Evolutionary conservation across 2,329 filamentous ascomycete species (phyloP).

Genomic region (Drechslerella stenobrocha): DNA sequence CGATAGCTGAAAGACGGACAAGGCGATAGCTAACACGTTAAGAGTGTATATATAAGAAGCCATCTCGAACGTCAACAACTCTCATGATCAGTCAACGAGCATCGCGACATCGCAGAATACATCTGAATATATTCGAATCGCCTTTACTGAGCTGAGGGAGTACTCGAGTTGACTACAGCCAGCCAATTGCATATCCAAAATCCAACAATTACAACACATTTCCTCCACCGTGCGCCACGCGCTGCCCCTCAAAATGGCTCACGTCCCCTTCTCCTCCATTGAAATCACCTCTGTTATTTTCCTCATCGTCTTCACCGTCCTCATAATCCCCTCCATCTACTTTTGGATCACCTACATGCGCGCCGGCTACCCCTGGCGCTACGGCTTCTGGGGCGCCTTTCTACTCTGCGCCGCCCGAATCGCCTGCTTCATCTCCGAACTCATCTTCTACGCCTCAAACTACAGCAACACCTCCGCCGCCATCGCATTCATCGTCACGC

Average conservation of each 20-base stretch:
- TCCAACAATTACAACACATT: slow-evolving; percentile 28
- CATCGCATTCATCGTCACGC: slow-evolving; percentile 37
- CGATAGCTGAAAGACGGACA: background rate
- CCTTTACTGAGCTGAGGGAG: too few relatives aligned
- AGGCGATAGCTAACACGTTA: too few relatives aligned
- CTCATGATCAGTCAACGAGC: too few relatives aligned
- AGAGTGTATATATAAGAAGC: slow-evolving; percentile 21
- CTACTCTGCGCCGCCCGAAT: slow-evolving; percentile 37
- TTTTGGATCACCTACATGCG: slow-evolving; percentile 39
- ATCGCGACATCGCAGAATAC: too few relatives aligned
- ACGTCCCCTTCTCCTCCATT: slow-evolving; percentile 26
- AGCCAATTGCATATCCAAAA: too few relatives aligned
- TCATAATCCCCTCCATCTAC: slow-evolving; percentile 33
- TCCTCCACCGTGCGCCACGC: background rate
- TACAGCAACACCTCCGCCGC: slow-evolving; percentile 31
- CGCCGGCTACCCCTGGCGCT: slow-evolving; percentile 36
- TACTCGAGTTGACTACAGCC: too few relatives aligned
- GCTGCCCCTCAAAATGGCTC: slow-evolving; percentile 8
- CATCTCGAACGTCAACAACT: slow-evolving; percentile 4
- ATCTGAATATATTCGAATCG: too few relatives aligned
- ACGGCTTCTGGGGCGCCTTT: slow-evolving; percentile 48
- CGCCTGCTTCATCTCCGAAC: slow-evolving; percentile 44
- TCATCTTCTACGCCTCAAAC: slow-evolving; percentile 36
- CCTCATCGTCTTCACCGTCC: slow-evolving; percentile 27
- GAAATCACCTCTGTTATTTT: slow-evolving; percentile 39